Percentiles rank a stretch among this genome's conserved stretches.
phyloP scores from a whole-genome alignment of 1,284 basidiomycete species.

The Caloboletus firmus region DNA sequence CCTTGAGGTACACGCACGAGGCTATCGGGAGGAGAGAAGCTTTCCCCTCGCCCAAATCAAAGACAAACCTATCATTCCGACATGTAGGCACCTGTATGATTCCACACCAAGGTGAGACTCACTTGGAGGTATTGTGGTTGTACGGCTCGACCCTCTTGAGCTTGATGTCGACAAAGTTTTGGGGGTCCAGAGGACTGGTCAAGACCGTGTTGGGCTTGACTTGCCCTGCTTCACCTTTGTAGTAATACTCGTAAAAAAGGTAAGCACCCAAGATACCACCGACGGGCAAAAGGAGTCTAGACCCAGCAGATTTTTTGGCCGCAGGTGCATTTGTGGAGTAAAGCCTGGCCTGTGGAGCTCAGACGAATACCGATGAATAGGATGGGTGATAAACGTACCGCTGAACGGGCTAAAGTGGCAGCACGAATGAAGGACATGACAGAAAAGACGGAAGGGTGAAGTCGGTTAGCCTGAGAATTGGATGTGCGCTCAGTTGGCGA shows the following conservation, averaged over 20 bases:
- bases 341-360: conserved; percentile 33
- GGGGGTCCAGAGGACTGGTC: conserved; percentile 70
- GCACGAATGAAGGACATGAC: conserved; percentile 49
- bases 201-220: conserved; percentile 43
- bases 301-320: conserved; percentile 43
- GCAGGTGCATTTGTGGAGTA: conserved; percentile 48
- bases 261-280: conserved; percentile 34
- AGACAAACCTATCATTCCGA: conserved; percentile 61
- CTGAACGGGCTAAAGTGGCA: conserved; percentile 41
- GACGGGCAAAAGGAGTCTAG: conserved; percentile 39
- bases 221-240: conserved; percentile 30
- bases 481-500: neutral
- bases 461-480: conserved; percentile 26
- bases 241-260: conserved; percentile 23
- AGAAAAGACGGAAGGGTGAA: neutral
- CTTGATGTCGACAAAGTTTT: conserved; percentile 77
- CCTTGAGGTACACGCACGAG: conserved; percentile 66
- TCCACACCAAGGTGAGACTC: conserved; percentile 14
- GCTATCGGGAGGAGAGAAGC: conserved; percentile 77
- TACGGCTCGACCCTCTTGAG: conserved; percentile 85
- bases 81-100: neutral
- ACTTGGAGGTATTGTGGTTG: conserved; percentile 89
- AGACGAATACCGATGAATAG: neutral
- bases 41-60: conserved; percentile 82
- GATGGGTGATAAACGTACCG: conserved; percentile 27